Percentiles rank a stretch among this genome's conserved stretches.
These are phyloP conservation scores for Neovahlkampfia damariscottae DNA, from an alignment of 78 protist genomes.

Conservation along the genomic window DNA sequence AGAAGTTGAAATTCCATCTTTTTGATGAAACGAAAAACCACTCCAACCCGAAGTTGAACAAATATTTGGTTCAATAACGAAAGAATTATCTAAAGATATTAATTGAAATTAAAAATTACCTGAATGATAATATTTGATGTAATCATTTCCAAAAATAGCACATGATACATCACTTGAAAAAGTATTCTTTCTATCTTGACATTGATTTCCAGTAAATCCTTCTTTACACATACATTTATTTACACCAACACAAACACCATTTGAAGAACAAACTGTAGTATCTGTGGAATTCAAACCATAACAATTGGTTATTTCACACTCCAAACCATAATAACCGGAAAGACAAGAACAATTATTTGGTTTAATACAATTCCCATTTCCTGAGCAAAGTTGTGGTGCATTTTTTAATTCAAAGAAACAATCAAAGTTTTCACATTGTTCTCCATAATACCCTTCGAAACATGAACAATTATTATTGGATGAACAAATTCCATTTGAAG, in stretches of 20 bases:
- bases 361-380: not conserved
- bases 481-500: not conserved
- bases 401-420: not conserved
- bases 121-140: too few species aligned
- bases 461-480: not conserved
- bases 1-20: too few species aligned
- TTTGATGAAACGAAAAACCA: too few species aligned
- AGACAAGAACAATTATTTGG: not conserved
- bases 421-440: not conserved
- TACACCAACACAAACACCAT: not conserved
- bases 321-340: not conserved
- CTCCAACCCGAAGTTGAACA: too few species aligned
- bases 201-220: not conserved
- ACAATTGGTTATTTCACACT: not conserved
- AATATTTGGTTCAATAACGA: too few species aligned
- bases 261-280: not conserved
- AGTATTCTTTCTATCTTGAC: too few species aligned
- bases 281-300: not conserved
- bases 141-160: too few species aligned
- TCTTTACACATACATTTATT: not conserved
- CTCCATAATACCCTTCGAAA: not conserved
- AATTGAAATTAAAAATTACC: too few species aligned
- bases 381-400: not conserved
- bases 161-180: too few species aligned
- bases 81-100: too few species aligned